Conservation (phyloP, 2,329 filamentous ascomycete species). For the Esteya vermicola region DNA sequence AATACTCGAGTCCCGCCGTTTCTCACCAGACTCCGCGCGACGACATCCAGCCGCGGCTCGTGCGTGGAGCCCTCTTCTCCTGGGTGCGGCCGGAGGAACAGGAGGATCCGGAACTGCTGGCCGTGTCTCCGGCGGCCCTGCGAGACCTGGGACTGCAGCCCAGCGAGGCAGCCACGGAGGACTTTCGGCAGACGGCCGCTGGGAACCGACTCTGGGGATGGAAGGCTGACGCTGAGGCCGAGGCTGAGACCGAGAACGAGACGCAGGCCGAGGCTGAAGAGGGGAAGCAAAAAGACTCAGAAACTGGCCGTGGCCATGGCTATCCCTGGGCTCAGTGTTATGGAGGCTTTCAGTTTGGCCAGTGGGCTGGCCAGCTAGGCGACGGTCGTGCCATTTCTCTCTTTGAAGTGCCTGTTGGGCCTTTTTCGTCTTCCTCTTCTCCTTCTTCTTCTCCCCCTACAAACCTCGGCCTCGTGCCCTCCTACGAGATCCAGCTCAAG, state of each 20-base stretch:
- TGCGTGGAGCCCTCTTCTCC: slow-evolving; percentile 75
- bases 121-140: slow-evolving; percentile 65
- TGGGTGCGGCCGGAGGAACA: slow-evolving; percentile 73
- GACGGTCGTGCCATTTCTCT: slow-evolving; percentile 90
- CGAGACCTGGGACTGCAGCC: slow-evolving; percentile 62
- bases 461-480: no score
- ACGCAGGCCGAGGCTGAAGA: not conserved
- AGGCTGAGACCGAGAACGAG: not conserved
- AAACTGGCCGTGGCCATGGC: slow-evolving; percentile 37
- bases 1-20: slow-evolving; percentile 64
- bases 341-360: slow-evolving; percentile 67
- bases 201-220: slow-evolving; percentile 75
- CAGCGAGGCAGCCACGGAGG: slow-evolving; percentile 53
- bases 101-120: slow-evolving; percentile 63
- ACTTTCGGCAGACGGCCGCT: slow-evolving; percentile 64
- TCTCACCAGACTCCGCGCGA: slow-evolving; percentile 73
- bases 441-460: slow-evolving; percentile 12
- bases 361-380: slow-evolving; percentile 91
- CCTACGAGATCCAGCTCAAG: slow-evolving; percentile 89
- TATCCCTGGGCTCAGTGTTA: slow-evolving; percentile 99
- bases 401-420: slow-evolving; percentile 72
- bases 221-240: slow-evolving; percentile 47
- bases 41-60: slow-evolving; percentile 64
- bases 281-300: not conserved
- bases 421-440: slow-evolving; percentile 29